Conservation (phyloP, 169 alveolate genomes). For the Babesia divergens region DNA sequence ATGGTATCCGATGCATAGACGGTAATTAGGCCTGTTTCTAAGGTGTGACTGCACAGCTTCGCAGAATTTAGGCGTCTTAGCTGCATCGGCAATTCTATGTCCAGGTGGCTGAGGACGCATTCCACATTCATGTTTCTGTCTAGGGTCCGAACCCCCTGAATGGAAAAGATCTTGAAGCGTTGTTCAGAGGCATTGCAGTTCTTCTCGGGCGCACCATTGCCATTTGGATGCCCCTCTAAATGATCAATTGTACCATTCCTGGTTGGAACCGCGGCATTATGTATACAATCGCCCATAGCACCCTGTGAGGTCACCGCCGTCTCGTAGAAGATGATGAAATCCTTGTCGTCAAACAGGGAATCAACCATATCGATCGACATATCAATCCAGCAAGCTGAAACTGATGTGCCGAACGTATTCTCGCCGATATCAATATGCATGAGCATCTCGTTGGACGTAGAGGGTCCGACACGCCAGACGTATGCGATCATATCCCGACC, state of each 20-base stretch:
- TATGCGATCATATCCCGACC: conserved; percentile 42
- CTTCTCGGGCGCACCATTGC: neutral
- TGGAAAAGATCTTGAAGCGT: conserved; percentile 27
- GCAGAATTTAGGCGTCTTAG: conserved; percentile 11
- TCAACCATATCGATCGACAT: neutral
- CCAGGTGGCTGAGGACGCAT: conserved; percentile 46
- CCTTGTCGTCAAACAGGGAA: conserved; percentile 36
- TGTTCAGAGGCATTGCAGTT: conserved; percentile 20
- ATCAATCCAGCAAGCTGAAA: conserved; percentile 33
- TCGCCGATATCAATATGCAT: conserved; percentile 25
- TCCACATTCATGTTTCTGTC: conserved; percentile 18
- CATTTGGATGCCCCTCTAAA: too few species aligned
- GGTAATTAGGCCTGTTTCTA: conserved; percentile 52
- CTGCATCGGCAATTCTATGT: conserved; percentile 33
- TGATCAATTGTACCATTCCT: too few species aligned
- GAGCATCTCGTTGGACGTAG: neutral
- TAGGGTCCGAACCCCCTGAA: conserved; percentile 31
- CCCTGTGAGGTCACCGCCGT: neutral
- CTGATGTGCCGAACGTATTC: neutral
- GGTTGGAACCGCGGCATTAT: too few species aligned
- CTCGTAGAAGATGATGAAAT: conserved; percentile 41
- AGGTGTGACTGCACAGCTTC: conserved; percentile 41
- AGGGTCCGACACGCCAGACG: conserved; percentile 45
- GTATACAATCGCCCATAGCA: too few species aligned
- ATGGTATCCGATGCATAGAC: conserved; percentile 51